A percentile compares a stretch with the other conserved stretches of the same genome.
phyloP scores from a whole-genome alignment of 2,329 filamentous ascomycete species.

The Penicillium hesseltinei region DNA sequence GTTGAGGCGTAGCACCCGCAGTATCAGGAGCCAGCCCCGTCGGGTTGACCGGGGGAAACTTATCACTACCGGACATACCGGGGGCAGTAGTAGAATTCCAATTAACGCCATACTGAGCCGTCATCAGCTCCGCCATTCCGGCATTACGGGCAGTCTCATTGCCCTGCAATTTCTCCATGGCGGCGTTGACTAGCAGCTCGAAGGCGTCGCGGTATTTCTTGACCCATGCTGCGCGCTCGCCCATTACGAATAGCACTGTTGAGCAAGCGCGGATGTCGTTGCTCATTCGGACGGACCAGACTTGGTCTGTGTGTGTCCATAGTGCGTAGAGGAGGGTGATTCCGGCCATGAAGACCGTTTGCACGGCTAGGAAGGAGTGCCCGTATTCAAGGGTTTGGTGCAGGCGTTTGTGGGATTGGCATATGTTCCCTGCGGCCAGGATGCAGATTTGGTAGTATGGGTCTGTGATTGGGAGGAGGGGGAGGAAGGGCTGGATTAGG shows the following conservation, averaged over 20 bases:
- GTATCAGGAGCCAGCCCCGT: slow-evolving; percentile 14
- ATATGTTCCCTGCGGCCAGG: slow-evolving; percentile 38
- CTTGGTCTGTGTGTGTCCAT: slow-evolving; percentile 45
- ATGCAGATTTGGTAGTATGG: slow-evolving; percentile 48
- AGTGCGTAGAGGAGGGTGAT: slow-evolving; percentile 40
- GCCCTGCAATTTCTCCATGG: slow-evolving; percentile 48
- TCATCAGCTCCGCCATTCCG: slow-evolving; percentile 43
- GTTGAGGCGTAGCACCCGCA: not conserved
- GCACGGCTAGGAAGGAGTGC: slow-evolving; percentile 40
- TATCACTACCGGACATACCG: slow-evolving; percentile 19
- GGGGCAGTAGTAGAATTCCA: slow-evolving; percentile 12
- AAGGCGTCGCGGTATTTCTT: slow-evolving; percentile 51
- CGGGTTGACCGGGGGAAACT: slow-evolving; percentile 10
- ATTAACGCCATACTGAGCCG: slow-evolving; percentile 32
- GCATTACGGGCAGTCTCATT: slow-evolving; percentile 34
- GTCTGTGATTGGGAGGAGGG: slow-evolving; percentile 47
- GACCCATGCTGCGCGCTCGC: slow-evolving; percentile 50
- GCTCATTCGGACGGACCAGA: slow-evolving; percentile 51
- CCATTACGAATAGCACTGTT: slow-evolving; percentile 51
- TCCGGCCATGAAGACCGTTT: slow-evolving; percentile 41
- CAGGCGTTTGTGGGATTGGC: slow-evolving; percentile 39
- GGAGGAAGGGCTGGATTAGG: slow-evolving; percentile 52
- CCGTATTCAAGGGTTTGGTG: slow-evolving; percentile 42
- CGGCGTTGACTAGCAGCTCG: slow-evolving; percentile 47
- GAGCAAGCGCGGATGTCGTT: slow-evolving; percentile 53